A percentile compares a stretch with the other conserved stretches of the same genome.
phyloP scores from a whole-genome alignment of 148 eudicot species.

The Diospyros lotus region DNA sequence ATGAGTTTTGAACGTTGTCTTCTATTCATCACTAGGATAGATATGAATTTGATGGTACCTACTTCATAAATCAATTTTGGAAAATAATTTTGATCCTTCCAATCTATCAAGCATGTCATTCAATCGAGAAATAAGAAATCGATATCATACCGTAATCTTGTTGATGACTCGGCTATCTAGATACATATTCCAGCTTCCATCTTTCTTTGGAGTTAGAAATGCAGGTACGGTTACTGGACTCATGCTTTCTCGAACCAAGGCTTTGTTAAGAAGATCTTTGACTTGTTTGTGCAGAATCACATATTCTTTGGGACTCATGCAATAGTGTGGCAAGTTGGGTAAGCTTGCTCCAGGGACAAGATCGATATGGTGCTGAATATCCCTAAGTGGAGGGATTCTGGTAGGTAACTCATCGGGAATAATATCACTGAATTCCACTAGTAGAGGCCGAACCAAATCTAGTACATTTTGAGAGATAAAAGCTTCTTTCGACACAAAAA shows the following conservation, averaged over 20 bases:
- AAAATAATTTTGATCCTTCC: neutral
- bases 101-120: neutral
- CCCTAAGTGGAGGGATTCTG: neutral
- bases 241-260: neutral
- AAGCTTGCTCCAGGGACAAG: neutral
- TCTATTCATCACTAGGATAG: neutral
- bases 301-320: neutral
- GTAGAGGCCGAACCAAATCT: neutral
- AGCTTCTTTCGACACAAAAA: neutral
- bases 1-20: neutral
- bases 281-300: neutral
- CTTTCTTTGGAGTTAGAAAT: neutral
- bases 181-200: neutral
- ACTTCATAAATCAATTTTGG: neutral
- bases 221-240: neutral
- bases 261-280: neutral
- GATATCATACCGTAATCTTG: neutral
- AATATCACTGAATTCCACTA: neutral
- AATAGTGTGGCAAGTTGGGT: neutral
- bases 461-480: neutral
- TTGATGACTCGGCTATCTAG: neutral
- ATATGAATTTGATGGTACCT: no score
- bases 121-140: neutral
- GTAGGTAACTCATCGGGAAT: neutral
- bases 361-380: neutral